Base-by-base conservation (phyloP, 495 filamentous ascomycete genomes). In the Xylaria intraflava region DNA sequence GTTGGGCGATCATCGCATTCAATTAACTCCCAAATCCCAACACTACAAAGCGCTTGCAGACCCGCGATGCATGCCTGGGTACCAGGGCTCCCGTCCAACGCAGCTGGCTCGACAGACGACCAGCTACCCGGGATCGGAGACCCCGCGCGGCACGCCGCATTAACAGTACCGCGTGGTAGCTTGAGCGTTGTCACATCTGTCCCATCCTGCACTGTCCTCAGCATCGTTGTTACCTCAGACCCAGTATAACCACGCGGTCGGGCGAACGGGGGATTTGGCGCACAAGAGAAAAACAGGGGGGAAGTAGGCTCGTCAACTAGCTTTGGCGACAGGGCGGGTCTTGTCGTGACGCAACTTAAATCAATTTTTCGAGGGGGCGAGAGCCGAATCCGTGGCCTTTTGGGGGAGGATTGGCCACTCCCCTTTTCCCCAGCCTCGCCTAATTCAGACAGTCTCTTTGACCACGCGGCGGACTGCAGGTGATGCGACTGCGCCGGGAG, bases 1-100 rank as follows among this genome's bases (percentile, higher is more conserved):
- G 82, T 84, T 19, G 83, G 84, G 22, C 84, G 68, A 26, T 82
- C 77, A 57, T 88, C 85, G 46, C 81, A 78, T 44, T 89, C 84
- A 42, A 88, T 62, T 22, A 87, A 65, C 67, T 88, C 85, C 19
- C 80, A 58, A 7, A 86, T 68, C 9, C 82, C 83, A 51, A 88
- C 71, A 40, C 72, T 73, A 20, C 71, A 72, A 8, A 88, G 70
- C 19, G 78, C 61, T 39, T 79, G 72, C 23, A 78, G 49, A 22
- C 65, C 56, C 9, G 76, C 68, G 2, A 66, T 49, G 35, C 61
- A 65, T 2, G 70, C 63, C 35, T 67, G 66, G 12, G 60, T 58
- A 31, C 78, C 78, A 27, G 76, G 72, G 51, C 72, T 77, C 33
- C 70, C 67, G 20, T 65, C 59, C 39, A 59, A 42, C 31, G 57